Evolutionary conservation across 23 red algal genomes (phyloP).

Genomic region (Gracilaria caudata): DNA sequence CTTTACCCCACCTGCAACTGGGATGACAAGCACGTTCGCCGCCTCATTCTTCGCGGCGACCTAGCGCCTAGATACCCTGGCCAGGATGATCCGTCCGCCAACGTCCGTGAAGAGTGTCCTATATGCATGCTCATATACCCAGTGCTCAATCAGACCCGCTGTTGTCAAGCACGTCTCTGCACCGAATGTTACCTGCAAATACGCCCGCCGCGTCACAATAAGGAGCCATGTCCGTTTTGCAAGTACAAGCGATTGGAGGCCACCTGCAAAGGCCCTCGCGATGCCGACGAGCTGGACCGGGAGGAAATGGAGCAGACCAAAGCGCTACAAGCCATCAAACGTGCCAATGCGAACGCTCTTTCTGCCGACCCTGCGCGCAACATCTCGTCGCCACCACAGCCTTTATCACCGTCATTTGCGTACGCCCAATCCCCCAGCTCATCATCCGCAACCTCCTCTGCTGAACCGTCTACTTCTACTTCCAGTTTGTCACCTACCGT

Average conservation of each 20-base stretch:
- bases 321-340: slow-evolving; percentile 57
- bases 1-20: slow-evolving; percentile 60
- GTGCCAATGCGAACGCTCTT: background rate
- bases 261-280: slow-evolving; percentile 37
- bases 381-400: background rate
- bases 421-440: background rate
- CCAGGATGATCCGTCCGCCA: slow-evolving; percentile 31
- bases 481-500: slow-evolving; percentile 5
- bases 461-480: background rate
- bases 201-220: slow-evolving; percentile 70
- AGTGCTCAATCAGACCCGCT: slow-evolving; percentile 65
- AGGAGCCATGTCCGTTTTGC: slow-evolving; percentile 82
- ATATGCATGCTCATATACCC: slow-evolving; percentile 83
- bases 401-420: background rate
- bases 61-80: slow-evolving; percentile 55
- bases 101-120: slow-evolving; percentile 70
- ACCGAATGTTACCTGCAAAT: slow-evolving; percentile 86
- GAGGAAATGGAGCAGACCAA: slow-evolving; percentile 36
- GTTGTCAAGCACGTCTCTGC: slow-evolving; percentile 63
- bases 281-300: slow-evolving; percentile 40
- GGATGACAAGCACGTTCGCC: slow-evolving; percentile 54
- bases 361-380: background rate
- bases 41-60: slow-evolving; percentile 55
- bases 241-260: slow-evolving; percentile 73
- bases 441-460: background rate